Evolutionary conservation across 495 filamentous ascomycete species (phyloP).

Genomic region (Xylaria nigripes): DNA sequence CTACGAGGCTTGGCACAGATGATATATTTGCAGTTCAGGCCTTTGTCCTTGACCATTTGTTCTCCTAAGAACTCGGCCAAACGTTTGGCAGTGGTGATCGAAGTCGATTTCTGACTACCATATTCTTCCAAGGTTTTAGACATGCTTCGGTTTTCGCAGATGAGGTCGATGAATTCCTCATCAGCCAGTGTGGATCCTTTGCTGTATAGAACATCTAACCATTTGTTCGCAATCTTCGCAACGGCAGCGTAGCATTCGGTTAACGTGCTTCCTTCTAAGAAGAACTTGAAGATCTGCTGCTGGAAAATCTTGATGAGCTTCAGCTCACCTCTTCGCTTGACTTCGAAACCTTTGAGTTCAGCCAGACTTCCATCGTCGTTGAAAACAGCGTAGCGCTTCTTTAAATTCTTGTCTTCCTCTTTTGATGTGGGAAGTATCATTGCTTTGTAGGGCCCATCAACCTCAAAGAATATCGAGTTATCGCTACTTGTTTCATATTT

Average conservation of each 20-base stretch:
- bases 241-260: conserved; percentile 85
- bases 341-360: conserved; percentile 97
- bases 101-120: conserved; percentile 88
- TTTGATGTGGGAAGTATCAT: conserved; percentile 98
- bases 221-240: conserved; percentile 89
- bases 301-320: conserved; percentile 99
- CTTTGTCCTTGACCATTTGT: conserved; percentile 99
- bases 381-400: conserved; percentile 98
- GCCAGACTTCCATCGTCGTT: conserved; percentile 94
- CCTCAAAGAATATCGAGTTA: conserved; percentile 99
- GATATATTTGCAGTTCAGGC: conserved; percentile 98
- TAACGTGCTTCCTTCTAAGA: conserved; percentile 81
- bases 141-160: conserved; percentile 98
- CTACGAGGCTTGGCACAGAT: conserved; percentile 80
- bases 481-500: conserved; percentile 93
- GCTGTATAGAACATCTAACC: conserved; percentile 87
- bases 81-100: conserved; percentile 95
- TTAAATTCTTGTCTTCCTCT: conserved; percentile 98
- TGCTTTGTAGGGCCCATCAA: conserved; percentile 92
- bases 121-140: conserved; percentile 93
- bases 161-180: conserved; percentile 95
- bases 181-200: conserved; percentile 83
- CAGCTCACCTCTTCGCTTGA: conserved; percentile 95
- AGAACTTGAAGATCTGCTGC: conserved; percentile 98
- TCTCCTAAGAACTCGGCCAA: conserved; percentile 93